A percentile compares a stretch with the other conserved stretches of the same genome.
These are phyloP conservation scores for Gonapodya prolifera DNA, from an alignment of 192 early-diverging fungal species.

Conservation along the genomic window DNA sequence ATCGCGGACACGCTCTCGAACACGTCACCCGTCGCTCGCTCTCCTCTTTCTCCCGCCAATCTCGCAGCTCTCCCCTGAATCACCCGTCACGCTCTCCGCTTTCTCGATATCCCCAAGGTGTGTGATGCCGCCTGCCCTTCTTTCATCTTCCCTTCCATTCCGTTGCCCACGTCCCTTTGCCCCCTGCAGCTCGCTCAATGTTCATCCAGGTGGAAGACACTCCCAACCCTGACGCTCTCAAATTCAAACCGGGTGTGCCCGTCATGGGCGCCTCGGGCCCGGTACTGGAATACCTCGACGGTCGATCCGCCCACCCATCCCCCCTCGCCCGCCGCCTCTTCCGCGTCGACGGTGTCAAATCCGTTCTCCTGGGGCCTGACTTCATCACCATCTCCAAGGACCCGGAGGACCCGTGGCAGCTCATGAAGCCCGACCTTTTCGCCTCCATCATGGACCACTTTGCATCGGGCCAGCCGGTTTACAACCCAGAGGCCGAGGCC, in stretches of 20 bases:
- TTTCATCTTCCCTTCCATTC: too few species aligned
- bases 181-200: conserved; percentile 54
- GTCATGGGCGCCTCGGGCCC: conserved; percentile 37
- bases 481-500: conserved; percentile 17
- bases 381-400: conserved; percentile 94
- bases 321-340: conserved; percentile 87
- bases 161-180: too few species aligned
- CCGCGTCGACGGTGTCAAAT: conserved; percentile 79
- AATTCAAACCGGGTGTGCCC: conserved; percentile 87
- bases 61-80: too few species aligned
- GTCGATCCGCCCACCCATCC: conserved; percentile 28
- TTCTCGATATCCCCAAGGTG: too few species aligned
- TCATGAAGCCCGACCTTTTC: conserved; percentile 97
- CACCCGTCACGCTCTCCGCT: too few species aligned
- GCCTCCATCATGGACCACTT: conserved; percentile 91
- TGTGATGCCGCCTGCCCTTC: too few species aligned
- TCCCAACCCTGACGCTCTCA: conserved; percentile 88
- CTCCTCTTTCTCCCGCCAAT: too few species aligned
- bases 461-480: conserved; percentile 70
- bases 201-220: conserved; percentile 84
- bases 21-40: too few species aligned
- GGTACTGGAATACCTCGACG: conserved; percentile 9
- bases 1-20: too few species aligned
- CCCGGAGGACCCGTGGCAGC: conserved; percentile 77
- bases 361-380: conserved; percentile 84